Base-by-base conservation (phyloP, 345 rosid genomes). In the Aegle marmelos region DNA sequence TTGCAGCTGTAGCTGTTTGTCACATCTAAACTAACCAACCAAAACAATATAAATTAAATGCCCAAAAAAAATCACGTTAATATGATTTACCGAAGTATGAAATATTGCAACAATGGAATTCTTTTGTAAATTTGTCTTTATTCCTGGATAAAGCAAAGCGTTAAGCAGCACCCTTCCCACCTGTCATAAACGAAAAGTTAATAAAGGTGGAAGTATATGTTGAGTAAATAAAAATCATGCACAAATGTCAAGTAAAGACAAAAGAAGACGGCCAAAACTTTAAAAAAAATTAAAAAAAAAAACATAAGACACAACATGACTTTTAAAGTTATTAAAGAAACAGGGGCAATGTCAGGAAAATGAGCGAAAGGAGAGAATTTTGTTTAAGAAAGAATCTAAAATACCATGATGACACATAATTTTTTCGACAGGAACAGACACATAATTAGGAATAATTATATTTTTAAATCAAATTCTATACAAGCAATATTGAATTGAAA, bases 21-120 rank as follows among this genome's bases (percentile, higher is more conserved):
- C 14, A 68, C 2, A 54, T 27, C 33, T 54, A 27, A 75, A 19
- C 34, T 24, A 63, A 21, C 31, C 25, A 65, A 21, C 25, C 21
- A 39, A 73, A 68, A 75, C 37, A 41, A 0, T 45, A 54, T 25
- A 59, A 33, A 28, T 33, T 28, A 25, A 58, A 59, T 27, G 16
- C 21, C 16, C 2, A 45, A 45, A 45, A 31, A 58, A 54, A 57
- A 64, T 78, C 31, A 25, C 13, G 58, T 27, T 17, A 53, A 50
- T 9, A 79, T 65, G 78, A 2, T 62, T 87, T 92, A 96, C 98
- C 91, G 87, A 82, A 78, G 97, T 88, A 76, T 94, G 99, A 33
- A 96, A 94, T 89, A 96, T 91, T 11, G 92, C 97, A 71, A 91
- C 97, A 11, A 94, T 53, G n/a, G 99, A 90, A 83, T 89, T 94